These are phyloP conservation scores for Bipolaris victoriae DNA, from an alignment of 2,329 filamentous ascomycete species.

Conservation along the genomic window DNA sequence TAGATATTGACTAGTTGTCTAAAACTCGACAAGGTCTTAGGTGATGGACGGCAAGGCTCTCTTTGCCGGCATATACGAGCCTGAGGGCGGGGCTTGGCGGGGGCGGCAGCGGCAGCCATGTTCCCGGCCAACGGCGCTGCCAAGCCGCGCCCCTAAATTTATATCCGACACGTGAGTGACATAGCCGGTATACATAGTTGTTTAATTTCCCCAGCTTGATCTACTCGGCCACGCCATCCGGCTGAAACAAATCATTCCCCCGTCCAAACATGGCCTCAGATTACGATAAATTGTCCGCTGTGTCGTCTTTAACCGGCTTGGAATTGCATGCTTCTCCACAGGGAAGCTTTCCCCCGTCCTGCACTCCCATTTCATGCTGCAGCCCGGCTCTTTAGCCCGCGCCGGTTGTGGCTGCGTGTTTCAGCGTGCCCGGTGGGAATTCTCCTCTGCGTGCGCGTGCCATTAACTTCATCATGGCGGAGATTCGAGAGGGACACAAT, in stretches of 20 bases:
- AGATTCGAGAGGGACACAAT: constrained; percentile 5
- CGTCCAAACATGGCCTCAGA: constrained; percentile 20
- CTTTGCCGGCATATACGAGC: constrained; percentile 1
- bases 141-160: constrained; percentile 1
- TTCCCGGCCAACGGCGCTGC: constrained; percentile 9
- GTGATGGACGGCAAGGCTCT: constrained; percentile 1
- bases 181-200: constrained; percentile 6
- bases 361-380: constrained; percentile 11
- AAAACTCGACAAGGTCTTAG: neutral
- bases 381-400: constrained; percentile 11
- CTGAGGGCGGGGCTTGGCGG: neutral
- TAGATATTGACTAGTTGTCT: constrained; percentile 6
- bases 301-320: constrained; percentile 20
- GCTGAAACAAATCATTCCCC: constrained; percentile 19
- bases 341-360: constrained; percentile 9
- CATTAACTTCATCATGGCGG: constrained; percentile 11
- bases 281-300: constrained; percentile 21
- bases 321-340: constrained; percentile 9
- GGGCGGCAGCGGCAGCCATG: constrained; percentile 6
- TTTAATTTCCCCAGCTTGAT: constrained; percentile 16
- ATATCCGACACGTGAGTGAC: neutral
- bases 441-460: constrained; percentile 20
- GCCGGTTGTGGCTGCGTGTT: constrained; percentile 16
- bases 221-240: constrained; percentile 10
- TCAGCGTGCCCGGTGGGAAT: constrained; percentile 19